Conservation (phyloP, 768 basidiomycete genomes). For the Ramaria rubella region DNA sequence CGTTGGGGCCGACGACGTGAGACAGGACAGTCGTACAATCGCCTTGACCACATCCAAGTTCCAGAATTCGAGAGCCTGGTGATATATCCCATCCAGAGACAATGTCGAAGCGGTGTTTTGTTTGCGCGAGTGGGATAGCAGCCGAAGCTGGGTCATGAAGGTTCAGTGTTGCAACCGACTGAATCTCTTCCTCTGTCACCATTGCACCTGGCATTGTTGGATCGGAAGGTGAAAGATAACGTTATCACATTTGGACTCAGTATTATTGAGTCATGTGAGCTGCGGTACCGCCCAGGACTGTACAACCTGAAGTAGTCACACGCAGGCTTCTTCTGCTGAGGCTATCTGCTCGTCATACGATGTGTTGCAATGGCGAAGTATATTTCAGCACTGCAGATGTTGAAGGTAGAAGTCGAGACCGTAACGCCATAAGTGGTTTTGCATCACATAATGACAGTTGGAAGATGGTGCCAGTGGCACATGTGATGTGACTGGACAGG, state of each 20-base stretch:
- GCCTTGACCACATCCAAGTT: constrained; percentile 38
- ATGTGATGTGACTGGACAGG: not conserved
- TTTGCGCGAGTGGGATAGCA: constrained; percentile 15
- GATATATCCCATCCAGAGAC: constrained; percentile 25
- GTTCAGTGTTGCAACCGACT: not conserved
- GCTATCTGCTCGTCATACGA: no score
- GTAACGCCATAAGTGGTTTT: no score
- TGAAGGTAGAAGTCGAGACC: not conserved
- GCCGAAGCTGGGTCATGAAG: not conserved
- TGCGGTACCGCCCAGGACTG: no score
- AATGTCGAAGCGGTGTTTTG: constrained; percentile 29
- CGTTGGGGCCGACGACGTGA: constrained; percentile 27
- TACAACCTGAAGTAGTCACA: no score
- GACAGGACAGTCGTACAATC: constrained; percentile 34
- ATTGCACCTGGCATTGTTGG: not conserved
- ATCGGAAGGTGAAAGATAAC: no score
- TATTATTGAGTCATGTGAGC: no score
- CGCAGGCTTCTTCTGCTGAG: no score
- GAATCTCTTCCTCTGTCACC: not conserved
- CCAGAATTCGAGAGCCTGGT: constrained; percentile 27
- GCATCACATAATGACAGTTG: no score
- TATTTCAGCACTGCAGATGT: not conserved
- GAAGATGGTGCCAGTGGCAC: not conserved
- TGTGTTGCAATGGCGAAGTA: no score
- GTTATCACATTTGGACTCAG: no score